Evolutionary conservation across 371 early-diverging fungal genomes (phyloP).

Genomic region (Apophysomyces ossiformis): DNA sequence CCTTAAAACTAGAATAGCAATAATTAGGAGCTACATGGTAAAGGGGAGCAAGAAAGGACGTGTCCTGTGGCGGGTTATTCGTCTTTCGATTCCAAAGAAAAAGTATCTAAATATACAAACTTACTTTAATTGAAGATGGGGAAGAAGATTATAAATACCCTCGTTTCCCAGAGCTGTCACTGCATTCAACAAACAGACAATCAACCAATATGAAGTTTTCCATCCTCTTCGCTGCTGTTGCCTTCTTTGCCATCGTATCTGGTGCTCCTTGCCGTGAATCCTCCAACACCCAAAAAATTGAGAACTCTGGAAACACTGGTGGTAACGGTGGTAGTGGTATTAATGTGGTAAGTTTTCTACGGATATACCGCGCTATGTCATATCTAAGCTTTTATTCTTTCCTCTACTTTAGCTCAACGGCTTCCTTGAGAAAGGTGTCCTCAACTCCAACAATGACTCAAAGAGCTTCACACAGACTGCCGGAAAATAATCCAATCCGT

Average conservation of each 20-base stretch:
- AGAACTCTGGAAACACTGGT: background rate
- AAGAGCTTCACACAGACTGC: background rate
- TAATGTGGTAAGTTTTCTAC: background rate
- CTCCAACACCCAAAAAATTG: background rate
- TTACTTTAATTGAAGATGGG: background rate
- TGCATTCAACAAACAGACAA: background rate
- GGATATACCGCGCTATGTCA: too few relatives aligned
- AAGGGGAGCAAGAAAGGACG: background rate
- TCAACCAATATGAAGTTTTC: background rate
- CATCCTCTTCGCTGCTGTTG: background rate
- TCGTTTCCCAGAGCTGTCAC: background rate
- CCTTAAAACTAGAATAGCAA: conserved; percentile 6
- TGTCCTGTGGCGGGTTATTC: background rate
- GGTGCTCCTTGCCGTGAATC: background rate
- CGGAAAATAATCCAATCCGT: too few relatives aligned
- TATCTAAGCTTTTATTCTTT: background rate
- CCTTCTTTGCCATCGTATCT: background rate
- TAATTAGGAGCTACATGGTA: background rate
- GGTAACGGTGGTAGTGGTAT: conserved; percentile 6
- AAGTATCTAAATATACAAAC: background rate
- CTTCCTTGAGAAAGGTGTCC: background rate
- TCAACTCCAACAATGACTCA: background rate
- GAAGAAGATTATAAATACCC: conserved; percentile 2
- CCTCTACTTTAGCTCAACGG: background rate
- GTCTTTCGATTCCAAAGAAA: background rate